Base-by-base conservation (phyloP, 139 green algal species). In the Prasinococcaceae sp. region DNA sequence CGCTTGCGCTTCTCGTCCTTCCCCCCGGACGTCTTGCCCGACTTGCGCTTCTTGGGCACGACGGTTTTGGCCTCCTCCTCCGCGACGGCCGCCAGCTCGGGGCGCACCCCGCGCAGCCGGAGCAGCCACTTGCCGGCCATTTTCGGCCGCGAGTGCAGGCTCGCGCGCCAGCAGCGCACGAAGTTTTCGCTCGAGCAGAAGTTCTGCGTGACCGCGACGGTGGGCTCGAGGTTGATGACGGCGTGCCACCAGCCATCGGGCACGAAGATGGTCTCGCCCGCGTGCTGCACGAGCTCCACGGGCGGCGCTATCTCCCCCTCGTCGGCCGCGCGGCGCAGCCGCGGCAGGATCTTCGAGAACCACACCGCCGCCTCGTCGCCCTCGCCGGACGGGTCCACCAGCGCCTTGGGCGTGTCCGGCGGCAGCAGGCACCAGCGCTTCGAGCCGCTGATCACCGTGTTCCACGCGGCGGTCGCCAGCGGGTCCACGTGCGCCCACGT, bases 161-260 rank as follows among this genome's bases (percentile, higher is more conserved):
- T 53, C n/a, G 30, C 32, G 10, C 30, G 23, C 20, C 20, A 54
- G 6, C 26, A 36, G 2, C 26, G 19, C 32, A 23, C 20, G 38
- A 58, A 58, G 6, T 29, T 22, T 9, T 36, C 14, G 17, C 37
- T 61, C 9, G 39, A 55, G 35, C 38, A 20, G 28, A 59, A 60
- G 36, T 64, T 56, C 36, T 64, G 47, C 26, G 55, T 64, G 3
- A 64, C 53, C 17, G 53, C 53, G 17, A 61, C 40, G 6, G 72
- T 80, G 51, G 78, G 65, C 0, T 70, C 68, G 37, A 86, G 33
- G 60, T 95, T 95, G 10, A 73, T 53, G 26, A 93, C 86, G 14
- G 72, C 76, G 66, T 96, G 87, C 51, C 78, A 72, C 87, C 87
- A 95, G 12, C 80, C 81, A 39, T 69, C 78, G n/a, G 87, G 87